A percentile compares a stretch with the other conserved stretches of the same genome.
Evolutionary conservation across 768 basidiomycete genomes (phyloP).

Genomic region (Russula dissimulans): DNA sequence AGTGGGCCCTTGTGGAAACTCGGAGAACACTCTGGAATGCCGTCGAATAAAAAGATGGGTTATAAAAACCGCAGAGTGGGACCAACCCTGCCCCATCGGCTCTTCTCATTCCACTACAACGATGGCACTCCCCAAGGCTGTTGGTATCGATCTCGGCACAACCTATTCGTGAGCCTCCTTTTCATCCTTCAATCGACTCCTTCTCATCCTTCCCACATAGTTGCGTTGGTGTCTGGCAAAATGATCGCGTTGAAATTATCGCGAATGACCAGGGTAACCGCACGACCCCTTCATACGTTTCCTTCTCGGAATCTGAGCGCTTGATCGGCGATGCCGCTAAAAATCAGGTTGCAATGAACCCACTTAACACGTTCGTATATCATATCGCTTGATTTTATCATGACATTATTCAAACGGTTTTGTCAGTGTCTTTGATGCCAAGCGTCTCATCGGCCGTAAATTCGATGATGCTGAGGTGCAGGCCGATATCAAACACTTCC

Average conservation of each 20-base stretch:
- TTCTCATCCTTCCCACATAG: conserved; percentile 31
- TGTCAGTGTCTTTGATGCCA: conserved; percentile 87
- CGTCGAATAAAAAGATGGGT: conserved; percentile 20
- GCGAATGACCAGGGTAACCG: conserved; percentile 93
- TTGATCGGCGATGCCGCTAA: conserved; percentile 99
- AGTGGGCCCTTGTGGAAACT: conserved; percentile 15
- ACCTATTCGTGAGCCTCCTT: conserved; percentile 70
- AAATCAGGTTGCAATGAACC: conserved; percentile 99
- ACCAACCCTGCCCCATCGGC: conserved; percentile 12
- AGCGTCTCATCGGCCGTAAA: conserved; percentile 94
- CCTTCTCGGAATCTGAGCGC: conserved; percentile 92
- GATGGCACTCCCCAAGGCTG: conserved; percentile 45
- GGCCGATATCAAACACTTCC: conserved; percentile 83
- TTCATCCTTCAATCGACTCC: not conserved
- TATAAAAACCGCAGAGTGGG: conserved; percentile 17
- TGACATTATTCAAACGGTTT: conserved; percentile 19
- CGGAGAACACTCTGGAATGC: conserved; percentile 25
- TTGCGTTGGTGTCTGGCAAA: conserved; percentile 99
- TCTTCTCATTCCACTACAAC: conserved; percentile 17
- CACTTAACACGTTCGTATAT: conserved; percentile 64
- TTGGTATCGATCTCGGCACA: conserved; percentile 87
- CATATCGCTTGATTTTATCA: not conserved
- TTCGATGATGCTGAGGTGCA: conserved; percentile 81
- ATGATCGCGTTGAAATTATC: conserved; percentile 98
- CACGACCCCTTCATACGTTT: conserved; percentile 92